Percentiles rank a stretch among this genome's conserved stretches.
phyloP scores from a whole-genome alignment of 805 yeast species.

The Spencermartinsiella europaea region DNA sequence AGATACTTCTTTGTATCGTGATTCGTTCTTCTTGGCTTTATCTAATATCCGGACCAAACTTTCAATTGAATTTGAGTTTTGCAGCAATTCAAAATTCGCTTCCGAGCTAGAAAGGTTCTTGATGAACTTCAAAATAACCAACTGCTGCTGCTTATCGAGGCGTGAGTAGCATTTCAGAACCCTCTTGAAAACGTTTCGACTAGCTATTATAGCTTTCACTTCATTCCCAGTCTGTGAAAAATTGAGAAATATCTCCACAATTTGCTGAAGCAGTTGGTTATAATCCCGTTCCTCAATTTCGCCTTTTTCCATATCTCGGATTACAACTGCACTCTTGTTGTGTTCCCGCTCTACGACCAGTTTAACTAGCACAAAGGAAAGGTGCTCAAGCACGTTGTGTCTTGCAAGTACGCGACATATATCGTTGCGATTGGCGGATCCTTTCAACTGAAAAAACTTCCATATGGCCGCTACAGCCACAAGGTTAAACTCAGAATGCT shows the following conservation, averaged over 20 bases:
- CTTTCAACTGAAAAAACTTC: constrained; percentile 36
- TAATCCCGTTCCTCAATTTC: not conserved
- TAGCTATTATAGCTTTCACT: constrained; percentile 32
- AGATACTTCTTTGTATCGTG: constrained; percentile 36
- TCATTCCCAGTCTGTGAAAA: constrained; percentile 45
- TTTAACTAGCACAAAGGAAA: constrained; percentile 36
- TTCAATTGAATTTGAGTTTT: constrained; percentile 38
- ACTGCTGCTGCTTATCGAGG: constrained; percentile 32
- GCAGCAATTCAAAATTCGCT: constrained; percentile 25
- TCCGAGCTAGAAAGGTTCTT: constrained; percentile 31
- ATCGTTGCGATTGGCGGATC: constrained; percentile 35
- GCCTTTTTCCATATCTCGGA: no score
- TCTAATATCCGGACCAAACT: constrained; percentile 35
- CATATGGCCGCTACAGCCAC: constrained; percentile 40
- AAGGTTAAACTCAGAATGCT: constrained; percentile 39
- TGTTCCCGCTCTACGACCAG: constrained; percentile 6
- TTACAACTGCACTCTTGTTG: constrained; percentile 1
- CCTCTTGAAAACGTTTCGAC: constrained; percentile 32
- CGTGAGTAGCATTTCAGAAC: constrained; percentile 25
- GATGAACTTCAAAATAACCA: constrained; percentile 40
- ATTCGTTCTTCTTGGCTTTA: constrained; percentile 13
- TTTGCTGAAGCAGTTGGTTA: constrained; percentile 27
- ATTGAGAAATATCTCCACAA: constrained; percentile 37
- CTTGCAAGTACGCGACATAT: constrained; percentile 43
- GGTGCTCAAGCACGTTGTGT: constrained; percentile 36